These are phyloP conservation scores for Nakaseomyces bracarensis DNA, from an alignment of 1,139 yeast genomes.

Conservation along the genomic window DNA sequence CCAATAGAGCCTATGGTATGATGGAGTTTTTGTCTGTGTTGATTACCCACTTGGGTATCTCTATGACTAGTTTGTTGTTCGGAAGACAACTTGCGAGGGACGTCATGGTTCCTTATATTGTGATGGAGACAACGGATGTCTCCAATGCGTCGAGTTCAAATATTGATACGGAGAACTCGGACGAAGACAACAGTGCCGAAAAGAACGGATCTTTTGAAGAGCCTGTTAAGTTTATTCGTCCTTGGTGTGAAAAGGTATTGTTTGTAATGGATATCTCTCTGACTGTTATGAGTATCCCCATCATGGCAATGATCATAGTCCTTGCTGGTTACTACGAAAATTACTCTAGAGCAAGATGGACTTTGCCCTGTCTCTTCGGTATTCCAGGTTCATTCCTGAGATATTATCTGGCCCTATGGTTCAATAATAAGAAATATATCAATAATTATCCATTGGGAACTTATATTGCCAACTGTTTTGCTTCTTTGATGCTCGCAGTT, in stretches of 20 bases:
- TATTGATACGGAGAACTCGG: background rate
- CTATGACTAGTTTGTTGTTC: constrained; percentile 37
- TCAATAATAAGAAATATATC: constrained; percentile 36
- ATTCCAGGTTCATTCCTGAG: constrained; percentile 37
- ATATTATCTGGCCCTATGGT: constrained; percentile 42
- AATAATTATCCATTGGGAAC: constrained; percentile 64
- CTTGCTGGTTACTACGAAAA: constrained; percentile 25
- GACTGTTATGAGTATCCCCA: constrained; percentile 20
- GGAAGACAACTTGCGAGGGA: constrained; percentile 38
- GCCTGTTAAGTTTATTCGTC: constrained; percentile 7
- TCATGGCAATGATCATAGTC: constrained; percentile 23
- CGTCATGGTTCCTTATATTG: constrained; percentile 10
- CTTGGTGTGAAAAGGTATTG: constrained; percentile 10
- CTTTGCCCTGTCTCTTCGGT: constrained; percentile 27
- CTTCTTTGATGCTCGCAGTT: constrained; percentile 49
- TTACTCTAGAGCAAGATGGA: constrained; percentile 27
- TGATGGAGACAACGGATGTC: background rate
- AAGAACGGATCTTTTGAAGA: constrained; percentile 1
- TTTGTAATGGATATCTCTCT: constrained; percentile 10
- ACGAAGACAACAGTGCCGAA: constrained; percentile 1
- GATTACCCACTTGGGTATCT: constrained; percentile 33
- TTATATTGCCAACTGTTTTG: constrained; percentile 54
- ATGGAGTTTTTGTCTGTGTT: constrained; percentile 45
- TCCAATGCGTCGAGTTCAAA: background rate
- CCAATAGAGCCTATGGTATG: constrained; percentile 71